Base-by-base conservation (phyloP, 495 filamentous ascomycete species). In the Mytilinidion resinicola region DNA sequence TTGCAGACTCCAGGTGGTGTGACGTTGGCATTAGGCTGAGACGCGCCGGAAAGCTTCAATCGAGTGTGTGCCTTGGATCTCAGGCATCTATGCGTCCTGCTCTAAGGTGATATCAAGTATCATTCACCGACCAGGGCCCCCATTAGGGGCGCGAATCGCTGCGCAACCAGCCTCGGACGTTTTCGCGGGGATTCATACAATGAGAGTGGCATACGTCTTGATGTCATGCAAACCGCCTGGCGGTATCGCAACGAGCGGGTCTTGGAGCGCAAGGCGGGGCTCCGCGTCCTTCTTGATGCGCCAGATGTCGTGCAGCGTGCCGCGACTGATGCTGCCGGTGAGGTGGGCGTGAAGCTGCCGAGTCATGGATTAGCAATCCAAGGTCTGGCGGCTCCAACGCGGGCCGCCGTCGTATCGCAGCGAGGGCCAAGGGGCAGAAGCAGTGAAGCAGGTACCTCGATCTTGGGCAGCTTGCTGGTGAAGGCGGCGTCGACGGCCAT, bases 291-390 rank as follows among this genome's bases (percentile, higher is more conserved):
- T 82, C 69, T 84, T 86, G 47, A 69, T 66, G 39, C 71, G 51
- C 86, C 88, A 95, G 63, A 93, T 81, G 41, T 89, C 81, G 66
- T 92, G 86, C 0, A 93, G 81, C 53, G 81, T 85, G 73, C 85
- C 70, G 12, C 82, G 82, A 67, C 82, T 86, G 71, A 93, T 91
- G 69, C 86, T 90, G 46, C 90, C 89, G 43, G 81, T 87, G 35
- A 95, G 80, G 71, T 93, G 89, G 57, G 89, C 89, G 62, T 95
- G 90, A 15, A 95, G 78, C 85, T 92, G 65, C 15, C 14, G 9
- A 33, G 38, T 12, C 35, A 19, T 30, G 44, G 42, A 55, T 59
- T 51, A 58, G 60, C 41, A 50, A 59, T 38, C 37, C 55, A 49
- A 25, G 21, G 25, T 30, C 6, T 30, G 25, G 25, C 25, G 25